phyloP scores from a whole-genome alignment of 805 yeast genomes.

The Kodamaea hsintzibuensis region DNA sequence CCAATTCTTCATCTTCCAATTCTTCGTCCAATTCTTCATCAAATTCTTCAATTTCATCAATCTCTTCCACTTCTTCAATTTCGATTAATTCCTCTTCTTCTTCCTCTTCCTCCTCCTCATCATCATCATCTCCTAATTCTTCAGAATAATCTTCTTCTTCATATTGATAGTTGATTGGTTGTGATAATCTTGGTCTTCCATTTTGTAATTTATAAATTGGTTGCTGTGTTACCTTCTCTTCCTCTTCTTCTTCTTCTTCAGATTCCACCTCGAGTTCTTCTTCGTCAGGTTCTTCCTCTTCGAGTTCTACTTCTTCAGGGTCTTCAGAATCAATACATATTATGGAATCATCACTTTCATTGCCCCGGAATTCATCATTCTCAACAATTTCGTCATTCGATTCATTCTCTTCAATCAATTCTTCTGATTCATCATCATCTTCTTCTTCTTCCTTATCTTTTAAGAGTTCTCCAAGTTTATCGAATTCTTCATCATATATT shows the following conservation, averaged over 20 bases:
- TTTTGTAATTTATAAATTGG: not conserved
- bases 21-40: not conserved
- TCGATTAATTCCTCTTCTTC: slow-evolving; percentile 8
- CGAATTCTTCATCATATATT: slow-evolving; percentile 29
- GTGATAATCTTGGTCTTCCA: slow-evolving; percentile 10
- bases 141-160: not conserved
- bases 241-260: slow-evolving; percentile 3
- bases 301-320: slow-evolving; percentile 9
- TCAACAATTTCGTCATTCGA: not conserved
- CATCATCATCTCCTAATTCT: slow-evolving; percentile 5
- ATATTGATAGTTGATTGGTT: not conserved
- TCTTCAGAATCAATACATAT: slow-evolving; percentile 5
- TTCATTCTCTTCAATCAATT: not conserved
- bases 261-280: not conserved
- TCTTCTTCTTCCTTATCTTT: slow-evolving; percentile 4
- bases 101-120: slow-evolving; percentile 3
- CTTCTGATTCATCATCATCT: not conserved
- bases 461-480: slow-evolving; percentile 18
- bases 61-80: not conserved
- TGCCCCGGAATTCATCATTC: not conserved
- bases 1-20: not conserved
- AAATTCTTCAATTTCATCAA: not conserved
- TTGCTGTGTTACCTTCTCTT: not conserved
- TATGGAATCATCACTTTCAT: slow-evolving; percentile 1
- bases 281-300: slow-evolving; percentile 4